Evolutionary conservation across 352 stramenopile genomes (phyloP).

Genomic region (Pelagophyceae sp.): DNA sequence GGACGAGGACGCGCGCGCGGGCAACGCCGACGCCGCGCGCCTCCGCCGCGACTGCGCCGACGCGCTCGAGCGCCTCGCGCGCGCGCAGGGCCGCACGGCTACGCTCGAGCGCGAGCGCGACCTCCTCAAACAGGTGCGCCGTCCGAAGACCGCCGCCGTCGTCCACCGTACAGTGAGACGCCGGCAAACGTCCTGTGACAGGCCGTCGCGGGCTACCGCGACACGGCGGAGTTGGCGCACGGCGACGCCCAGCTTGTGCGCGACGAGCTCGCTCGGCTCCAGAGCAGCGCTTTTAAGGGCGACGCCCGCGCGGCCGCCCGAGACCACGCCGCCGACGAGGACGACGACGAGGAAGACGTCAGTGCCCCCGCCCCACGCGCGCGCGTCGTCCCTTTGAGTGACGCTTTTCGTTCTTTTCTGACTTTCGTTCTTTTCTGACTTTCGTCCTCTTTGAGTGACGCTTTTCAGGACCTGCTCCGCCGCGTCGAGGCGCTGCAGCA

Average conservation of each 20-base stretch:
- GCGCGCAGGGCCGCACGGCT: background rate
- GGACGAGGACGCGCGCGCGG: too few relatives aligned
- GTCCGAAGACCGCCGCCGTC: too few relatives aligned
- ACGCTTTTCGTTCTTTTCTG: too few relatives aligned
- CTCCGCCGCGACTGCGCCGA: background rate
- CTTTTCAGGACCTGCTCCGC: background rate
- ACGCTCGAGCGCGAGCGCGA: constrained; percentile 6
- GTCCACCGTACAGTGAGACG: too few relatives aligned
- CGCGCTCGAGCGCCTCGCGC: background rate
- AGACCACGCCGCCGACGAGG: background rate
- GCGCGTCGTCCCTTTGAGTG: too few relatives aligned
- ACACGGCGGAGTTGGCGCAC: background rate
- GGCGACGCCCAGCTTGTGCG: background rate
- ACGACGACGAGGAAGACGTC: background rate
- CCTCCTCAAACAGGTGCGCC: background rate
- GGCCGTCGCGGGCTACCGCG: background rate
- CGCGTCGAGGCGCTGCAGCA: background rate
- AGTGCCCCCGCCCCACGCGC: too few relatives aligned
- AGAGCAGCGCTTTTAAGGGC: background rate
- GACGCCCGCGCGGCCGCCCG: background rate
- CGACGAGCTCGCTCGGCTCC: background rate
- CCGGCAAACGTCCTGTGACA: too few relatives aligned
- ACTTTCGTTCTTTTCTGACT: background rate
- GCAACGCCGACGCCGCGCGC: background rate
- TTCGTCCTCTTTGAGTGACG: background rate